Conservation (phyloP, 139 green algal species). For the Auxenochlorella protothecoides region DNA sequence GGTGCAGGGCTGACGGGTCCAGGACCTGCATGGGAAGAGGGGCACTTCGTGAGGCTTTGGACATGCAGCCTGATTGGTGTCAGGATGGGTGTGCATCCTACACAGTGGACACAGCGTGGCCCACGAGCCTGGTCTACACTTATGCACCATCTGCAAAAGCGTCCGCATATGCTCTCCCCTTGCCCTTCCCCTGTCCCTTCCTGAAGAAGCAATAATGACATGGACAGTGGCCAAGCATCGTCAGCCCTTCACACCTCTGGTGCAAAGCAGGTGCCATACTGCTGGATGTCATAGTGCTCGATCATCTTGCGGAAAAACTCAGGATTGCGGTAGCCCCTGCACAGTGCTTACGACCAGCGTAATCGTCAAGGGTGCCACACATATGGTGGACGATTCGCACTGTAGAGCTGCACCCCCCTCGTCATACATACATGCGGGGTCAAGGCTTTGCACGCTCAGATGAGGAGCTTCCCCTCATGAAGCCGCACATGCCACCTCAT, state of each 20-base stretch:
- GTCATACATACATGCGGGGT: neutral
- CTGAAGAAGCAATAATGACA: too few relatives aligned
- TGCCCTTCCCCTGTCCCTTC: too few relatives aligned
- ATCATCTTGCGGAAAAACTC: slow-evolving; percentile 66
- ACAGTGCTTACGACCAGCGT: neutral
- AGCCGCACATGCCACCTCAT: too few relatives aligned
- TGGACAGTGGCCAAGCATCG: too few relatives aligned
- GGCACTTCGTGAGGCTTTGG: too few relatives aligned
- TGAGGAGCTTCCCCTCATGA: too few relatives aligned
- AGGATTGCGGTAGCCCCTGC: slow-evolving; percentile 51
- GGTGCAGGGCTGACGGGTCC: slow-evolving; percentile 19
- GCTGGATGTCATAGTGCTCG: slow-evolving; percentile 40
- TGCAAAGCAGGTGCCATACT: slow-evolving; percentile 40
- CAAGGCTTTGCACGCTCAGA: too few relatives aligned
- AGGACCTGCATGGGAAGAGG: slow-evolving; percentile 8
- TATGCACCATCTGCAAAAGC: neutral
- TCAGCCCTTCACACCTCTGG: too few relatives aligned
- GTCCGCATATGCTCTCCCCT: neutral
- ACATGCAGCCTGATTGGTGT: neutral
- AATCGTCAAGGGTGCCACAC: neutral
- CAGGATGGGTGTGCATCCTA: neutral
- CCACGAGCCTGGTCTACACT: neutral
- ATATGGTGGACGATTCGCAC: neutral
- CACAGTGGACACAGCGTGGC: neutral
- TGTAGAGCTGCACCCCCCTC: neutral